These are phyloP conservation scores for Limnomonas spitsbergensis DNA, from an alignment of 139 green algal species.

Conservation along the genomic window DNA sequence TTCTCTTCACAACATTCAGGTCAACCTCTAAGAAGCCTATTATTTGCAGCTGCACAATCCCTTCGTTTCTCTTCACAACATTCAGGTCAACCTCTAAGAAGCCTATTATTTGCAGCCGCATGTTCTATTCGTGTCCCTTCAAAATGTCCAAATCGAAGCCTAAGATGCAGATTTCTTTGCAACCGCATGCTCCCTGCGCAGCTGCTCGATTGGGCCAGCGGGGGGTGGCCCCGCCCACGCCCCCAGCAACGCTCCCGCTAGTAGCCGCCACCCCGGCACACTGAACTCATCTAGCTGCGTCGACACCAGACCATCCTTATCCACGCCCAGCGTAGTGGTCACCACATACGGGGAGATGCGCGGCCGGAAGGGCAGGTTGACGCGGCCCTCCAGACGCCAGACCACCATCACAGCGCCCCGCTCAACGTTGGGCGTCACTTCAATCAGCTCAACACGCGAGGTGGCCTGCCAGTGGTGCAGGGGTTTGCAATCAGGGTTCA, in stretches of 20 bases:
- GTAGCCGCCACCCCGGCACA: background rate
- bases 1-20: no score
- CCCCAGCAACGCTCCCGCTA: slow-evolving; percentile 2
- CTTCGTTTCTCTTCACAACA: no score
- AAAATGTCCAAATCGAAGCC: no score
- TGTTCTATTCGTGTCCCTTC: no score
- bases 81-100: no score
- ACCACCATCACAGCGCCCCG: slow-evolving; percentile 3
- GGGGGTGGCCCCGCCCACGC: slow-evolving; percentile 2
- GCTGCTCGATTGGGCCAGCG: background rate
- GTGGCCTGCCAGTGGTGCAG: slow-evolving; percentile 9
- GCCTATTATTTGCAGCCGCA: no score
- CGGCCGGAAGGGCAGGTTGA: slow-evolving; percentile 37
- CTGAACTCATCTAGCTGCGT: slow-evolving; percentile 12
- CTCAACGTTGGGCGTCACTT: background rate
- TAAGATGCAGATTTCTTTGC: no score
- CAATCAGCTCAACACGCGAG: slow-evolving; percentile 26
- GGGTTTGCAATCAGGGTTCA: background rate
- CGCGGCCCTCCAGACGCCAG: slow-evolving; percentile 36
- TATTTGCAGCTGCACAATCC: no score
- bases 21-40: no score
- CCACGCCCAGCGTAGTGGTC: slow-evolving; percentile 21
- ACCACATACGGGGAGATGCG: slow-evolving; percentile 37
- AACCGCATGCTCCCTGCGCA: no score
- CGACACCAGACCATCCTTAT: slow-evolving; percentile 12